Conservation (phyloP, 495 filamentous ascomycete species). For the Cladorrhinum samala region DNA sequence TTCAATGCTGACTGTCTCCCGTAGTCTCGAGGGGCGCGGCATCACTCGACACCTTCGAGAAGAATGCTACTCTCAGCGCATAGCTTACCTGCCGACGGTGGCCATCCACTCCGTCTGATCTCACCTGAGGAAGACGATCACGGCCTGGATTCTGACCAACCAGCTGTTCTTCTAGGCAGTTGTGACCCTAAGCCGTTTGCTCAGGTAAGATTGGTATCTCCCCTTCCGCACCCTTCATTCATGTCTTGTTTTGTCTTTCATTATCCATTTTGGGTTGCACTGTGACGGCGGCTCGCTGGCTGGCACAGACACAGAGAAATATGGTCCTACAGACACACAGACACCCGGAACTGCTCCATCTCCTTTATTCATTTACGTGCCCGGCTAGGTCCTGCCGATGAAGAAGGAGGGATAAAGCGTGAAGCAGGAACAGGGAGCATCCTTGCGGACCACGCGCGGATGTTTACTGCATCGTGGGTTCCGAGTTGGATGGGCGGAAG, state of each 20-base stretch:
- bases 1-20: not conserved
- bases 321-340: not conserved
- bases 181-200: not conserved
- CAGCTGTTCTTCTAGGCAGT: too few relatives aligned
- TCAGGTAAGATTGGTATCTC: not conserved
- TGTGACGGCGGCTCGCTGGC: not conserved
- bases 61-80: not conserved
- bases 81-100: not conserved
- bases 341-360: not conserved
- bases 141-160: not conserved
- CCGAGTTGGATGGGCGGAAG: not conserved
- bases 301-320: too few relatives aligned
- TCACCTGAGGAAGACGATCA: not conserved
- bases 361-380: not conserved
- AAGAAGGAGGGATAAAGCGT: not conserved
- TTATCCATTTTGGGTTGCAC: not conserved
- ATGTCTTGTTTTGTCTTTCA: not conserved
- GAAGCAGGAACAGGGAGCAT: conserved; percentile 4
- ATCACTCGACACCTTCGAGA: not conserved
- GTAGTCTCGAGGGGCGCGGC: not conserved
- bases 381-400: not conserved
- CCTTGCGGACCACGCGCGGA: conserved; percentile 2
- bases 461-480: not conserved
- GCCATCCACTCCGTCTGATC: not conserved
- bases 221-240: not conserved